These are phyloP conservation scores for Groenewaldozyma salmanticensis DNA, from an alignment of 805 yeast species.

Conservation along the genomic window DNA sequence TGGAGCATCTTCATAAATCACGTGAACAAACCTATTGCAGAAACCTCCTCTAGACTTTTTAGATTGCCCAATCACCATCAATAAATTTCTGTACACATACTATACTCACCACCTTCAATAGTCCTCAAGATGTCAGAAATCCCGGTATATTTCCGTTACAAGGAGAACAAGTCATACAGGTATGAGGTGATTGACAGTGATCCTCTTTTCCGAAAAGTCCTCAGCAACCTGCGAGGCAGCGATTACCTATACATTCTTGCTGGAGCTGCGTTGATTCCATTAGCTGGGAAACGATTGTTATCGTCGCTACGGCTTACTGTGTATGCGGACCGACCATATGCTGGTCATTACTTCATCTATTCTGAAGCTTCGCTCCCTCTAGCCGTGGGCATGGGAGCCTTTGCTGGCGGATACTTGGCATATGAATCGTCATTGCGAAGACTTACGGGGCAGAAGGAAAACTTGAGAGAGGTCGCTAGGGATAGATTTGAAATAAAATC, in stretches of 20 bases:
- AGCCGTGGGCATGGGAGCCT: conserved; percentile 33
- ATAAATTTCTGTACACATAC: background rate
- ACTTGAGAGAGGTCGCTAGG: conserved; percentile 54
- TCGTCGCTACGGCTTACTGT: conserved; percentile 2
- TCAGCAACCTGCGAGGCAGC: conserved; percentile 57
- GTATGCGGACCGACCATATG: conserved; percentile 1
- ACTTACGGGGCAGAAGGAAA: conserved; percentile 72
- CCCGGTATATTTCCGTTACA: background rate
- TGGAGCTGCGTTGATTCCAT: conserved; percentile 42
- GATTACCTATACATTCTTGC: conserved; percentile 49
- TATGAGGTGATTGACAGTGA: conserved; percentile 59
- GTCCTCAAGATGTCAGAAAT: background rate
- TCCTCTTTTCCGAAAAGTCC: conserved; percentile 66
- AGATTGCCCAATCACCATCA: background rate
- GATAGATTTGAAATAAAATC: conserved; percentile 69
- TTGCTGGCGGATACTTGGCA: conserved; percentile 66
- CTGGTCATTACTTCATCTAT: conserved; percentile 36
- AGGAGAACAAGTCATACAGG: conserved; percentile 2
- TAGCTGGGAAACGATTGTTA: conserved; percentile 17
- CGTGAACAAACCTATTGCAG: no score
- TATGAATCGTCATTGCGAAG: conserved; percentile 58
- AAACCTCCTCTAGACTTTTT: no score
- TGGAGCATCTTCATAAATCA: no score
- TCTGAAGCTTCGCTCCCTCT: conserved; percentile 24
- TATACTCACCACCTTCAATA: background rate